phyloP scores from a whole-genome alignment of 140 eudicot genomes.

The Stevia rebaudiana region DNA sequence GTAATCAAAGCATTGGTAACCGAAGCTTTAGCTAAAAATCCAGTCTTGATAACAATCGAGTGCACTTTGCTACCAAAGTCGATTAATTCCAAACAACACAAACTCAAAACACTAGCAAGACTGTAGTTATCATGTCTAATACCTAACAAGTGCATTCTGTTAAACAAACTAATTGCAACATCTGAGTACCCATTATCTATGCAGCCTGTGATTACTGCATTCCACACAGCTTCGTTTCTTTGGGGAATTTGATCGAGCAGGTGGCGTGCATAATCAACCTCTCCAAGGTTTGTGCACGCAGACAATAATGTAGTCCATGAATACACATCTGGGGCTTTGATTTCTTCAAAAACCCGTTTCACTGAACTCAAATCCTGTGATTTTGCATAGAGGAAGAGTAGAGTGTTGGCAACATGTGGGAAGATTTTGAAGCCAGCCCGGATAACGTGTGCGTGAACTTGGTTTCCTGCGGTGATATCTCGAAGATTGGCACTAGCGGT shows the following conservation, averaged over 20 bases:
- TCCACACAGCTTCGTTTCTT: constrained; percentile 64
- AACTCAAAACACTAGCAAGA: constrained; percentile 69
- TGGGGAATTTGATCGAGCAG: constrained; percentile 60
- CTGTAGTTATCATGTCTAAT: constrained; percentile 65
- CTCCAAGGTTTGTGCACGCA: constrained; percentile 74
- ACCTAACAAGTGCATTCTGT: constrained; percentile 54
- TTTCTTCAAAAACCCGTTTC: constrained; percentile 45
- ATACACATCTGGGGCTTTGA: constrained; percentile 56
- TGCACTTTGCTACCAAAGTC: constrained; percentile 64
- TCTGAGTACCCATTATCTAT: constrained; percentile 43
- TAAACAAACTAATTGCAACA: constrained; percentile 50
- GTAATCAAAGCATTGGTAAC: constrained; percentile 68
- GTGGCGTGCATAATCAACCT: constrained; percentile 48
- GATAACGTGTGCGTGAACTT: constrained; percentile 52
- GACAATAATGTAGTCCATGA: constrained; percentile 81
- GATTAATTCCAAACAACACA: constrained; percentile 46
- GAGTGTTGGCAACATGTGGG: constrained; percentile 66
- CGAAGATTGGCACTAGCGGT: constrained; percentile 32
- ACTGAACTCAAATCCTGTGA: constrained; percentile 44
- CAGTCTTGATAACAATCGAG: constrained; percentile 58
- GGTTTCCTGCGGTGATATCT: constrained; percentile 37
- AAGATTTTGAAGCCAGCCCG: constrained; percentile 40
- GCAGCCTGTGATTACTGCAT: constrained; percentile 81
- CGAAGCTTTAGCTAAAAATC: constrained; percentile 48
- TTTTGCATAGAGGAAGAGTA: constrained; percentile 65